These are phyloP conservation scores for Tephrocybe sp. DNA, from an alignment of 768 basidiomycete species.

Conservation along the genomic window DNA sequence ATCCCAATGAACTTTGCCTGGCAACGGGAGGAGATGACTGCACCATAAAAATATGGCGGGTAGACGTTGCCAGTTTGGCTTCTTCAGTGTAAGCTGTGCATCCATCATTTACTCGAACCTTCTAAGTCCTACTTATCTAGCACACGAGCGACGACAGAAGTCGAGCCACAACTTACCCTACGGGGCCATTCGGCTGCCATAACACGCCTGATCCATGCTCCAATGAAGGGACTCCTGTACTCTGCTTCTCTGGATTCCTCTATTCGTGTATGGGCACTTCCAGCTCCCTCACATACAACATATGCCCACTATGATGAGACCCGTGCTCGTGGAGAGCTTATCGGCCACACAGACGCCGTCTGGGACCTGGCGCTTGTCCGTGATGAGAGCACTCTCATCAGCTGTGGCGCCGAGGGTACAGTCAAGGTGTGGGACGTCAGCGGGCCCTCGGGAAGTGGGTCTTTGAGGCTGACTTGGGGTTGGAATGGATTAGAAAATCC, in stretches of 20 bases:
- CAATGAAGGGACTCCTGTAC: slow-evolving; percentile 74
- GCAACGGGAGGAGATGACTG: slow-evolving; percentile 96
- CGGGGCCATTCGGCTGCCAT: slow-evolving; percentile 92
- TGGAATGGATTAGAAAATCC: slow-evolving; percentile 64
- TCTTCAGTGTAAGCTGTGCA: slow-evolving; percentile 66
- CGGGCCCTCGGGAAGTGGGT: slow-evolving; percentile 59
- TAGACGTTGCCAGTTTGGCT: slow-evolving; percentile 73
- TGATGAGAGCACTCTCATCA: slow-evolving; percentile 81
- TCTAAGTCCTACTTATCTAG: slow-evolving; percentile 33
- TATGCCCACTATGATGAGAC: slow-evolving; percentile 90
- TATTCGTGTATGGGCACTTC: slow-evolving; percentile 88
- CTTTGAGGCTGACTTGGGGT: slow-evolving; percentile 75
- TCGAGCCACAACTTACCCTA: slow-evolving; percentile 90
- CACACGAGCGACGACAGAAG: slow-evolving; percentile 73
- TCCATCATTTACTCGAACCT: slow-evolving; percentile 8
- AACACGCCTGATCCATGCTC: slow-evolving; percentile 80
- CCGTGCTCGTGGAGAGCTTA: slow-evolving; percentile 71
- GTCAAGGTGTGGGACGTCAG: slow-evolving; percentile 95
- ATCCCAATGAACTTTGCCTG: slow-evolving; percentile 78
- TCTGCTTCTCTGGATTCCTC: slow-evolving; percentile 93
- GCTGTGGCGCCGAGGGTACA: slow-evolving; percentile 86
- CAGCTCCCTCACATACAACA: slow-evolving; percentile 73
- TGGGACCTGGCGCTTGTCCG: slow-evolving; percentile 92
- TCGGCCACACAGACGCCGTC: slow-evolving; percentile 93
- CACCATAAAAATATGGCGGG: slow-evolving; percentile 94